Percentiles rank a stretch among this genome's conserved stretches.
Conservation (phyloP, 768 basidiomycete species). For the Auriscalpium microsporum region DNA sequence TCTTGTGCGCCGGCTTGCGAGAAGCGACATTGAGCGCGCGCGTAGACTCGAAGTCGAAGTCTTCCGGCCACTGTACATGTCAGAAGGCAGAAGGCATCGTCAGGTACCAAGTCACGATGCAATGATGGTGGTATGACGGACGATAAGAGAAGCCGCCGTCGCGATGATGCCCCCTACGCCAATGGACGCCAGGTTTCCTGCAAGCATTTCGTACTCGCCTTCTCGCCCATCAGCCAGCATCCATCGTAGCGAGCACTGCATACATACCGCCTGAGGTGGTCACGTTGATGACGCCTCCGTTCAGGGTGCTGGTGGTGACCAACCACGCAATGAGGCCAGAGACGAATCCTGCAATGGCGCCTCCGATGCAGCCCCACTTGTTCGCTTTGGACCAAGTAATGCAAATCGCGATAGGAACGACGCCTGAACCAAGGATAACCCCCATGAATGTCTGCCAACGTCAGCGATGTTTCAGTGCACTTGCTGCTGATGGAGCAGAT, state of each 20-base stretch:
- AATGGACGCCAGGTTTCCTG: slow-evolving; percentile 84
- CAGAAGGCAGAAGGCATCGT: not conserved
- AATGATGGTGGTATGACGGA: slow-evolving; percentile 23
- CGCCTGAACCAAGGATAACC: slow-evolving; percentile 75
- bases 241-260: not conserved
- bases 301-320: slow-evolving; percentile 64
- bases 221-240: slow-evolving; percentile 22
- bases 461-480: not conserved
- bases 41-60: slow-evolving; percentile 76
- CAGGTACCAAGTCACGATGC: not conserved
- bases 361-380: slow-evolving; percentile 75
- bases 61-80: slow-evolving; percentile 55
- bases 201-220: slow-evolving; percentile 63
- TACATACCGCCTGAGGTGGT: slow-evolving; percentile 34
- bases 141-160: slow-evolving; percentile 52
- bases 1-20: slow-evolving; percentile 8
- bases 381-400: slow-evolving; percentile 84
- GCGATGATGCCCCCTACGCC: slow-evolving; percentile 75
- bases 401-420: slow-evolving; percentile 79
- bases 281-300: slow-evolving; percentile 65
- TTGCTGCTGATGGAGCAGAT: not conserved
- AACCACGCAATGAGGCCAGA: slow-evolving; percentile 79
- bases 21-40: slow-evolving; percentile 61
- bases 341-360: slow-evolving; percentile 59
- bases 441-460: slow-evolving; percentile 72